A percentile compares a stretch with the other conserved stretches of the same genome.
phyloP scores from a whole-genome alignment of 441 rosid genomes.

The Lagerstroemia fauriei region DNA sequence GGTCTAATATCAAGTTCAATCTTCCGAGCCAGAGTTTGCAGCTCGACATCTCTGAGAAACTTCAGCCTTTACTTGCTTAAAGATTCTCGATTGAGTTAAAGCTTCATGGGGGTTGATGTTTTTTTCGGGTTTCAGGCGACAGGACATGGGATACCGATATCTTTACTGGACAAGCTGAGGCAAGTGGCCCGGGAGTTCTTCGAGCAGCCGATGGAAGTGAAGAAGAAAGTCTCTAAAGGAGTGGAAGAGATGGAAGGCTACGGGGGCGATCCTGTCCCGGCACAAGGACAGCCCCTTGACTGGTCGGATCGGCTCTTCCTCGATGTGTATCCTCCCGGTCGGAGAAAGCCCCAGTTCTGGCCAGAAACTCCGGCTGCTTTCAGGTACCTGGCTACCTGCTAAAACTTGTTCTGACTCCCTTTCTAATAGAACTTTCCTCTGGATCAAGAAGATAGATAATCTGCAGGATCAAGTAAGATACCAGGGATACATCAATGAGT shows the following conservation, averaged over 20 bases:
- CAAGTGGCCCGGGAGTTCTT: slow-evolving; percentile 42
- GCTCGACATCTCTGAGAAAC: neutral
- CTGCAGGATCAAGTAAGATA: neutral
- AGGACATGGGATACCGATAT: slow-evolving; percentile 39
- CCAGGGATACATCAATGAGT: neutral
- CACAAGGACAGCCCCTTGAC: slow-evolving; percentile 53
- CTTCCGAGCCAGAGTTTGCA: neutral
- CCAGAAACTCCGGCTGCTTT: slow-evolving; percentile 47
- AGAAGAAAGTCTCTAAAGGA: slow-evolving; percentile 44
- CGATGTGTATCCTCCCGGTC: slow-evolving; percentile 40
- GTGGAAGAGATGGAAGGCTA: slow-evolving; percentile 50
- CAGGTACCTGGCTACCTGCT: slow-evolving; percentile 31
- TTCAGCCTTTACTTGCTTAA: neutral
- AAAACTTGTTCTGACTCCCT: no score
- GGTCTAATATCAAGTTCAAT: neutral
- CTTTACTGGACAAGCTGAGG: slow-evolving; percentile 34
- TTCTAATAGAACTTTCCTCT: neutral
- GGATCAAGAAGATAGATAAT: neutral
- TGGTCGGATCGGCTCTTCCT: slow-evolving; percentile 57
- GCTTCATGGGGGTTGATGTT: neutral
- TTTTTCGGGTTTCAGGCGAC: slow-evolving; percentile 32
- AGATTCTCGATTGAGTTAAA: neutral
- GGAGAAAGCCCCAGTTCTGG: slow-evolving; percentile 40
- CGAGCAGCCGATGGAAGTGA: slow-evolving; percentile 48
- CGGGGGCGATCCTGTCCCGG: slow-evolving; percentile 55